A percentile compares a stretch with the other conserved stretches of the same genome.
Evolutionary conservation across 2,329 filamentous ascomycete genomes (phyloP).

Genomic region (Paraconiothyrium sp.): DNA sequence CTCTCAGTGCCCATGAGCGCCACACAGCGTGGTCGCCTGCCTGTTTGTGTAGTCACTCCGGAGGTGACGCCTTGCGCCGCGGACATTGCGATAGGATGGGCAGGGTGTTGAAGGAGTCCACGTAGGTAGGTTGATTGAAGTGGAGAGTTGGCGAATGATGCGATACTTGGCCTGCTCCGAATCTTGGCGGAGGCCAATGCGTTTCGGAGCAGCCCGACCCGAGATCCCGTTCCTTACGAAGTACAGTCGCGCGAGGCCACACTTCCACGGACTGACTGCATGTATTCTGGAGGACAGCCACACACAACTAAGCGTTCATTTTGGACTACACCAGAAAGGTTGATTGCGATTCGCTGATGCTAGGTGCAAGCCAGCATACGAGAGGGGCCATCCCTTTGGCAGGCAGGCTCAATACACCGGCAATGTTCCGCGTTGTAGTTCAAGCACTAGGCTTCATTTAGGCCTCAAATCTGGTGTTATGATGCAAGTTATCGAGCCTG

Average conservation of each 20-base stretch:
- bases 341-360: not conserved
- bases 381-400: no score
- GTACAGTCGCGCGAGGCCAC: not conserved
- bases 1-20: conserved; percentile 4
- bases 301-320: not conserved
- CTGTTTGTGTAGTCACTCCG: conserved; percentile 11
- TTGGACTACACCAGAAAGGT: no score
- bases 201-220: conserved; percentile 8
- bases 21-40: conserved; percentile 7
- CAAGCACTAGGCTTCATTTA: no score
- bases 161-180: conserved; percentile 8
- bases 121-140: not conserved
- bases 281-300: not conserved
- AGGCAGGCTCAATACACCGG: no score
- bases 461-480: not conserved
- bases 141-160: not conserved
- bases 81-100: conserved; percentile 4
- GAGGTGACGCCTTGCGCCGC: conserved; percentile 4
- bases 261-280: not conserved
- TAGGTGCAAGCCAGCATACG: not conserved
- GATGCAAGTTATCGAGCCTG: not conserved
- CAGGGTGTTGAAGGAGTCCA: not conserved
- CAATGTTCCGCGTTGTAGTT: no score
- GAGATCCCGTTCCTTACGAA: not conserved
- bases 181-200: conserved; percentile 4